Conservation (phyloP, 495 filamentous ascomycete genomes). For the Aspergillus biplanus region DNA sequence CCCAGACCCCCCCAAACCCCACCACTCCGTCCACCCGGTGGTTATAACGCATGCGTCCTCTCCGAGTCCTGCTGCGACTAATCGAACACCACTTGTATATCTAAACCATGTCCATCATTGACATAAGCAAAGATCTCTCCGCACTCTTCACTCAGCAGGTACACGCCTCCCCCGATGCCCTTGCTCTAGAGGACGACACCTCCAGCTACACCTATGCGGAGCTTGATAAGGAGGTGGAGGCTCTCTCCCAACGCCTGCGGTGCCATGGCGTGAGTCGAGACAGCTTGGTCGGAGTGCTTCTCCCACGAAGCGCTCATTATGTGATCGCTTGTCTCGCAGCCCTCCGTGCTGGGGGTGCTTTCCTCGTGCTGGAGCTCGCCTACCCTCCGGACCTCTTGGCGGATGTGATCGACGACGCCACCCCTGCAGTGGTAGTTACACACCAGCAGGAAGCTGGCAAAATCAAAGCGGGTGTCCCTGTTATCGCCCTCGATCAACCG, state of each 20-base stretch:
- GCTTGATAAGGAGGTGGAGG: constrained; percentile 60
- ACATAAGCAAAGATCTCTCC: constrained; percentile 64
- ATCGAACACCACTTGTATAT: not conserved
- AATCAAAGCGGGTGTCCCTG: constrained; percentile 56
- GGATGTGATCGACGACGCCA: constrained; percentile 69
- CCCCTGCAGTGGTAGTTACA: constrained; percentile 64
- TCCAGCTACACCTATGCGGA: constrained; percentile 61
- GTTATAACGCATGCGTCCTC: not conserved
- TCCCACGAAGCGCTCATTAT: constrained; percentile 69
- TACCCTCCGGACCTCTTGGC: constrained; percentile 66
- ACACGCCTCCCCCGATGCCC: constrained; percentile 56
- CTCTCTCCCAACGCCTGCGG: constrained; percentile 57
- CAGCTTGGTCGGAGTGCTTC: constrained; percentile 64
- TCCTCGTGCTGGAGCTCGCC: constrained; percentile 69
- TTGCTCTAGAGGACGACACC: constrained; percentile 64
- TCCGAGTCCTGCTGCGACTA: not conserved
- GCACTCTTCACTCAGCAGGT: constrained; percentile 63
- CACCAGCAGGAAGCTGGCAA: constrained; percentile 55
- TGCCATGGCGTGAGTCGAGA: constrained; percentile 63
- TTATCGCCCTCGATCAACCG: constrained; percentile 59
- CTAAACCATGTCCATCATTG: constrained; percentile 56
- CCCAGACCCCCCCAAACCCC: not conserved
- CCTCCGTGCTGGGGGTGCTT: constrained; percentile 69
- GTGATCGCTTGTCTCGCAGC: constrained; percentile 71
- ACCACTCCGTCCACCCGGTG: not conserved